Evolutionary conservation across 1,139 yeast species (phyloP), one percentile per base, ranked within the genome.

Genomic region (Groenewaldozyma auringiensis): DNA sequence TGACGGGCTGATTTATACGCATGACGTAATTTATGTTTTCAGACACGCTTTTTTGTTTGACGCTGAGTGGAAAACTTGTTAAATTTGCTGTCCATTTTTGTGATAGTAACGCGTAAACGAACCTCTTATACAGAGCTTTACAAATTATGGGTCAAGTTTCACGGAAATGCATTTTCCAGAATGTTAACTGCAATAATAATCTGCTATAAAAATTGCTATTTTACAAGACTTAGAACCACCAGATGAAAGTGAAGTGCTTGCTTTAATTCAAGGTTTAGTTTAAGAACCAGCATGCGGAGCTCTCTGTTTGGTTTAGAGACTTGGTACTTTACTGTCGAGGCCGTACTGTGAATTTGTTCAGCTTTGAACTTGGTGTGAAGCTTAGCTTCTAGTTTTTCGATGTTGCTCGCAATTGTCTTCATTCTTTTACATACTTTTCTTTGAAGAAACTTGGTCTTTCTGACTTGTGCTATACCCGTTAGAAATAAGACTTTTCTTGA

Each of bases 211-310:
- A n/a, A n/a, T n/a, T n/a, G n/a, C 36, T 33, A 33, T 33, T 38
- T 16, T 27, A 40, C 38, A 11, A 40, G 8, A 13, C 43, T 41
- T 6, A 32, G 27, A 8, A 41, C 31, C 8, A 41, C 20, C 9
- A 41, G 18, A 18, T 41, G 43, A 6, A 41, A 18, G 20, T 41
- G 31, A 13, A 32, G 27, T 3, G 25, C 14, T 16, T 33, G n/a
- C 33, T 41, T 41, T 21, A 41, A 14, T 17, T 41, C 14, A 8
- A 38, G n/a, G 33, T 38, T 38, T 9, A 38, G 16, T 35, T 38
- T 17, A 11, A 35, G 38, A 18, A 35, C 38, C n/a, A 20, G 21
- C n/a, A 35, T 14, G 25, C n/a, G 13, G 6, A 35, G 25, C 38
- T 35, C 38, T 35, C 38, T 35, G 21, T 4, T 25, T 25, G 29